Evolutionary conservation across 805 yeast genomes (phyloP), one percentile per base, ranked within the genome.

Genomic region (Lipomyces lipofer): DNA sequence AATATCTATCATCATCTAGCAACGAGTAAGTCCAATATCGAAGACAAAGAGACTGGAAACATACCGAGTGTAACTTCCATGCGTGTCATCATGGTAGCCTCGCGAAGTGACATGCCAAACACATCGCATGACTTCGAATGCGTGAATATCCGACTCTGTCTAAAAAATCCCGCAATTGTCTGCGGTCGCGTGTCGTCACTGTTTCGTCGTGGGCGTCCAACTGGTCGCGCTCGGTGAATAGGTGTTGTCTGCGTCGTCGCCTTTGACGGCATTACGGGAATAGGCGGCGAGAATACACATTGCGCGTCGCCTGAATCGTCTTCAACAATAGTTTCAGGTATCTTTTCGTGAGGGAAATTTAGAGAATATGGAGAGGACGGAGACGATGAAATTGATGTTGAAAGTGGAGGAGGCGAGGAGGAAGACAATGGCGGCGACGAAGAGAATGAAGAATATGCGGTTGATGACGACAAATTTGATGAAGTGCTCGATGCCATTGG

Each of bases 81-180:
- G 15, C 66, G 50, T 10, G 66, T 52, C 12, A 47, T 29, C 12
- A 58, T 49, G 8, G 59, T 57, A 4, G 66, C 66, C 12, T 62
- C 65, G 17, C 40, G 42, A 25, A 63, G 39, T 6, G 53, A 12
- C 50, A 57, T 28, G 12, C 65, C 66, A 52, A 63, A 63, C 17
- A 63, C 56, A 28, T 62, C 60, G 28, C 46, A 46, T 9, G 21
- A 15, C 36, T 46, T 52, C 4, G 50, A 47, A 1, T 32, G 35
- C 12, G 42, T 15, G 25, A 56, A 56, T 15, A 53, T 44, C 40
- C 42, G 42, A 19, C 58, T 52, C 29, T 56, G 53, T 38, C 60
- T 35, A 22, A 56, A 56, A 36, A 56, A 56, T 7, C 58, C 58
- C 8, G 52, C 58, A 32, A 56, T 56, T 7, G 60, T 56, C 30